Evolutionary conservation across 805 yeast species (phyloP), one percentile per base, ranked within the genome.

Genomic region (Ascoidea rubescens): DNA sequence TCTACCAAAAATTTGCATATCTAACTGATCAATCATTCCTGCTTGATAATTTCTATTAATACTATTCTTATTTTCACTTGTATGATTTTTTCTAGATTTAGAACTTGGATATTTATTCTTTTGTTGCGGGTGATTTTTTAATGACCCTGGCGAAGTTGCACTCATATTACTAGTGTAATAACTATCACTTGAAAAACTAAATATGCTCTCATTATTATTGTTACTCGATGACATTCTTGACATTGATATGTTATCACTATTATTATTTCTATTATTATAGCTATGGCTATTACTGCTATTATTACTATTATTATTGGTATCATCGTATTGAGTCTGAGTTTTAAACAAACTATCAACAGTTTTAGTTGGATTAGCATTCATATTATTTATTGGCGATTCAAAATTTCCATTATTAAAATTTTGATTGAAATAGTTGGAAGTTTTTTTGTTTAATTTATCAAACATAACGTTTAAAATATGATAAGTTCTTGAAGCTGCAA

Each of bases 21-120:
- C 96, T 48, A 88, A 66, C 57, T 83, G 85, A 63, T 88, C 96
- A 72, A 88, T 84, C 47, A 86, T 82, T 4, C 95, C 93, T 1
- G 93, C 52, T 48, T 48, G 48, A 48, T 55, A 55, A 12, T 46
- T 66, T 46, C 64, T 52, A 46, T 44, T 45, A 5, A 30, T 46
- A 30, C 30, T 43, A 6, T 21, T 31, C 32, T 21, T 44, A 7
- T 6, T 6, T 4, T 28, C 31, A 5, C 2, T 16, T 16, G 50
- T 44, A 5, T 47, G 45, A n/a, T 51, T 37, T n/a, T 44, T 44
- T 37, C 43, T 37, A 37, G 14, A 10, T 10, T 37, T 37, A 10
- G 8, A 14, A 37, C 14, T 37, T 37, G 8, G 43, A 37, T 37
- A 10, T 37, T 37, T 8, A 37, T 37, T 37, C 8, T 37, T 37